Conservation (phyloP, 139 green algal genomes). For the Volvox africanus region DNA sequence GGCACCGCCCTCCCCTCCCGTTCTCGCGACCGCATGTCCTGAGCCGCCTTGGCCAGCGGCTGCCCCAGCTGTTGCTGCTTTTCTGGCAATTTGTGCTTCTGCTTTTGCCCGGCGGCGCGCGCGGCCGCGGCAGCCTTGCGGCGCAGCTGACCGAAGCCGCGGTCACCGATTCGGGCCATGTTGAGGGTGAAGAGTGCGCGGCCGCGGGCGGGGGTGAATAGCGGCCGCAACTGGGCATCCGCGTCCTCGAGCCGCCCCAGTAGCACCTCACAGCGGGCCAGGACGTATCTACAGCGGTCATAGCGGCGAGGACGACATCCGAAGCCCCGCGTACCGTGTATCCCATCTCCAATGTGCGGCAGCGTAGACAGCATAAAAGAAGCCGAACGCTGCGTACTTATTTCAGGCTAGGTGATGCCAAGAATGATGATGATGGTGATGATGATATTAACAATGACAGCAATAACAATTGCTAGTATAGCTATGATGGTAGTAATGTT, state of each 20-base stretch:
- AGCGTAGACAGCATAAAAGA: too few relatives aligned
- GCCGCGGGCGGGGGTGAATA: constrained; percentile 18
- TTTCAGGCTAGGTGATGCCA: too few relatives aligned
- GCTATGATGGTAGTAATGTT: too few relatives aligned
- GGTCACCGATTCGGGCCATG: neutral
- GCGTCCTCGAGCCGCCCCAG: neutral
- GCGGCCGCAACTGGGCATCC: constrained; percentile 21
- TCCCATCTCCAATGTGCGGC: too few relatives aligned
- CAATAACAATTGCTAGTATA: too few relatives aligned
- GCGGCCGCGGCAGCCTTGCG: constrained; percentile 2
- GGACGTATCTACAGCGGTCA: neutral
- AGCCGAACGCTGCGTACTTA: too few relatives aligned
- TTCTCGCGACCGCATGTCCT: neutral
- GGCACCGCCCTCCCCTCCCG: neutral
- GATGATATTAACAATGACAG: too few relatives aligned
- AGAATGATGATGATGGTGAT: too few relatives aligned
- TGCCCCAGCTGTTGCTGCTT: neutral
- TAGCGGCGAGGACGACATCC: too few relatives aligned
- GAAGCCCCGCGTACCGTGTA: too few relatives aligned
- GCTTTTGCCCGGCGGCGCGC: neutral
- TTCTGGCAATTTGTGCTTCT: neutral
- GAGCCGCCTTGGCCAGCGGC: neutral
- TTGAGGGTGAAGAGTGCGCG: constrained; percentile 1
- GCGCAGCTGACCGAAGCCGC: neutral
- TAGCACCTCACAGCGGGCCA: constrained; percentile 17